These are phyloP conservation scores for Epichloe gansuensis DNA, from an alignment of 2,329 filamentous ascomycete species.

Conservation along the genomic window DNA sequence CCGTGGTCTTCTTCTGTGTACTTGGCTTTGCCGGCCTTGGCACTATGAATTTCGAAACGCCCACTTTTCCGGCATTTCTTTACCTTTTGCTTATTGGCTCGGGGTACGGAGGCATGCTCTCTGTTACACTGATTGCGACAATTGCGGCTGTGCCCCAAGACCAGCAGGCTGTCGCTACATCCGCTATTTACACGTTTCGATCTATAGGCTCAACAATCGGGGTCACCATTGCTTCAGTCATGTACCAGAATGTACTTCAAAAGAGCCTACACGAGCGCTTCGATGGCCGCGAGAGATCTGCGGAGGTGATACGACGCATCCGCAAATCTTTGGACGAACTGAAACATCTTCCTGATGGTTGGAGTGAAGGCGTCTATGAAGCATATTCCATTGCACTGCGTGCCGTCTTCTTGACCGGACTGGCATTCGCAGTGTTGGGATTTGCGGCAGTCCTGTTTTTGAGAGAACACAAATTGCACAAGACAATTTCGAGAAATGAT, in stretches of 20 bases:
- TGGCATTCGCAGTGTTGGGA: constrained; percentile 45
- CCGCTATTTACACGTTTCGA: constrained; percentile 41
- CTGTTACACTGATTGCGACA: too few relatives aligned
- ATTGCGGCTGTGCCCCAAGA: too few relatives aligned
- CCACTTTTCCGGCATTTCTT: too few relatives aligned
- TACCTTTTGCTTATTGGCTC: too few relatives aligned
- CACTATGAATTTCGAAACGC: too few relatives aligned
- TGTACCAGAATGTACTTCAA: constrained; percentile 64
- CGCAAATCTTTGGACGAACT: constrained; percentile 56
- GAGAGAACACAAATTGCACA: constrained; percentile 57
- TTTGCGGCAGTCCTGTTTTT: constrained; percentile 47
- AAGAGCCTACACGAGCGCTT: constrained; percentile 46
- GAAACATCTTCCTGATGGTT: constrained; percentile 46
- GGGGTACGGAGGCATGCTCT: too few relatives aligned
- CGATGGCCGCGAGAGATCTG: constrained; percentile 44
- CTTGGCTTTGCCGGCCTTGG: too few relatives aligned
- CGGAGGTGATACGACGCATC: constrained; percentile 49
- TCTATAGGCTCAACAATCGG: constrained; percentile 23
- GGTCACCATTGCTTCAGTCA: constrained; percentile 41
- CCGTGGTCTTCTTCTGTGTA: too few relatives aligned
- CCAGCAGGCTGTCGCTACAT: constrained; percentile 14
- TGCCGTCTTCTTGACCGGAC: constrained; percentile 52
- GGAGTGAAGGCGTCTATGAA: constrained; percentile 47
- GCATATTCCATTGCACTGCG: constrained; percentile 57
- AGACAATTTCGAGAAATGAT: background rate